Conservation (phyloP, 1,139 yeast species). For the Candida sojae region DNA sequence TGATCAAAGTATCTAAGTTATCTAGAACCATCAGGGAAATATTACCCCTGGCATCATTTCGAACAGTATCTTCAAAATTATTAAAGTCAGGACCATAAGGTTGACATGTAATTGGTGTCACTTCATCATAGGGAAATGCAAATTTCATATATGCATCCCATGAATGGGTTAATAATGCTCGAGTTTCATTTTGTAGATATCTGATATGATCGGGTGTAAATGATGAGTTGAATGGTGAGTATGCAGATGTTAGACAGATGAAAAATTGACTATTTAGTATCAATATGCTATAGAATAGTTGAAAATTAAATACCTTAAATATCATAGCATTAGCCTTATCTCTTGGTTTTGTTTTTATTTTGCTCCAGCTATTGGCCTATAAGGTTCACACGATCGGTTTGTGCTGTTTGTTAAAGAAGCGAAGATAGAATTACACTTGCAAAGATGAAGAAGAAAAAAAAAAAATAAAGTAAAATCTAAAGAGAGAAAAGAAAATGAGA, state of each 20-base stretch:
- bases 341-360: not conserved
- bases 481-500: not conserved
- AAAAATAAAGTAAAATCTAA: not conserved
- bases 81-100: conserved; percentile 66
- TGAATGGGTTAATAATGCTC: conserved; percentile 66
- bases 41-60: conserved; percentile 87
- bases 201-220: conserved; percentile 55
- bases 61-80: conserved; percentile 54
- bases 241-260: not conserved
- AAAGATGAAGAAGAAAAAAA: not conserved
- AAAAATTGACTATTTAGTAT: conserved; percentile 3
- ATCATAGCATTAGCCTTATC: conserved; percentile 3
- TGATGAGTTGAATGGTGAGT: conserved; percentile 26
- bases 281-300: not conserved
- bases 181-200: conserved; percentile 51
- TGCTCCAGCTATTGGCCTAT: too few species aligned
- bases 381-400: not conserved
- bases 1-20: conserved; percentile 73
- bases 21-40: conserved; percentile 78
- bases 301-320: not conserved
- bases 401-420: not conserved
- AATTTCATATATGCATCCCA: conserved; percentile 69
- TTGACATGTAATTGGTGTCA: conserved; percentile 69
- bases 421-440: not conserved
- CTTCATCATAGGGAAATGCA: conserved; percentile 86